These are phyloP conservation scores for Atkinsonella texensis DNA, from an alignment of 2,329 filamentous ascomycete genomes.

Conservation along the genomic window DNA sequence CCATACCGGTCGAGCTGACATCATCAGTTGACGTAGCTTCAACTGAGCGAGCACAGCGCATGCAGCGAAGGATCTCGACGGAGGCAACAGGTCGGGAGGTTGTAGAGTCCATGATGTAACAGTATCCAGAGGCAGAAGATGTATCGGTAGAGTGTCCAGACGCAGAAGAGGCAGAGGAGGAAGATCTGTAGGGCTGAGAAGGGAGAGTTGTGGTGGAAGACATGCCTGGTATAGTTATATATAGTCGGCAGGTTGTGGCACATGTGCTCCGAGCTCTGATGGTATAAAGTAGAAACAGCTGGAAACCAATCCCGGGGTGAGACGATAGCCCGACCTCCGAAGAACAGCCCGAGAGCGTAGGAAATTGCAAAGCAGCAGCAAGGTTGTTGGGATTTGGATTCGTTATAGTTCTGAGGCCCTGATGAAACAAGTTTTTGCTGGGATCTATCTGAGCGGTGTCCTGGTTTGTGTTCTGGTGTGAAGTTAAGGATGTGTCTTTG, in stretches of 20 bases:
- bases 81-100: constrained; percentile 32
- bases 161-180: constrained; percentile 24
- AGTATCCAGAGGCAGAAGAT: constrained; percentile 19
- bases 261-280: neutral
- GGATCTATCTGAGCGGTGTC: neutral
- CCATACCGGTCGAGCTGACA: constrained; percentile 46
- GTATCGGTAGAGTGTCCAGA: constrained; percentile 27
- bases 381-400: neutral
- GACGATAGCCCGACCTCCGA: neutral
- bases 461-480: no score
- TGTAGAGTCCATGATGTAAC: constrained; percentile 37
- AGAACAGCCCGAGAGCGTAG: neutral
- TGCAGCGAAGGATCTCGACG: constrained; percentile 49
- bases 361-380: neutral
- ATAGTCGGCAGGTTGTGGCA: neutral
- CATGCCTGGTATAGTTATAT: constrained; percentile 6
- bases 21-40: constrained; percentile 52
- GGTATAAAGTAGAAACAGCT: neutral
- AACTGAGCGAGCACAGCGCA: constrained; percentile 47
- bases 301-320: neutral
- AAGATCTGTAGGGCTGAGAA: constrained; percentile 12
- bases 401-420: neutral
- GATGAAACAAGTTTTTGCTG: neutral
- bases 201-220: constrained; percentile 8
- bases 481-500: neutral